A percentile compares a stretch with the other conserved stretches of the same genome.
Conservation (phyloP, 73 alveolate genomes). For the Symbiodinium natans region DNA sequence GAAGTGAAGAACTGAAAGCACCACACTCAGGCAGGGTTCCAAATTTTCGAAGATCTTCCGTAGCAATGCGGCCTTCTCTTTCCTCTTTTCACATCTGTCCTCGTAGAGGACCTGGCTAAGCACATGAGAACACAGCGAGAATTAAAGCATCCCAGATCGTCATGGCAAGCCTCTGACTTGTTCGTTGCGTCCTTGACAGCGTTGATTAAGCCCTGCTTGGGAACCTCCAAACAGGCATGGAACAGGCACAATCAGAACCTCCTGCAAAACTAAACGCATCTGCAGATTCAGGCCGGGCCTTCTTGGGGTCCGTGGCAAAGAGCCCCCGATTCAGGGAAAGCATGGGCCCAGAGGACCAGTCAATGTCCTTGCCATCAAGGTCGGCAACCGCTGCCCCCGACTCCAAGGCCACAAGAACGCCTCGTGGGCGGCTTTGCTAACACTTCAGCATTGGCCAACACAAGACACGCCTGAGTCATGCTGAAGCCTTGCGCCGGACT, state of each 20-base stretch:
- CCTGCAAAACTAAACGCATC: too few species aligned
- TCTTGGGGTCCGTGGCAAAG: constrained; percentile 60
- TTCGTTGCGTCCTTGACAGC: constrained; percentile 60
- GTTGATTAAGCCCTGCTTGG: constrained; percentile 42
- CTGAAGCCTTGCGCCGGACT: neutral
- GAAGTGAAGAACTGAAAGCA: too few species aligned
- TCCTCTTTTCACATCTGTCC: constrained; percentile 61
- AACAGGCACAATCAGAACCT: too few species aligned
- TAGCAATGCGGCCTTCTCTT: constrained; percentile 57
- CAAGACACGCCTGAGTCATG: neutral
- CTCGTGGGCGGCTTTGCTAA: too few species aligned
- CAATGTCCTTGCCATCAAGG: constrained; percentile 79
- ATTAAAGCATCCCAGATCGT: neutral
- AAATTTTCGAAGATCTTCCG: constrained; percentile 43
- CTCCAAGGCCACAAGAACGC: constrained; percentile 50
- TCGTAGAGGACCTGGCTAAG: constrained; percentile 24
- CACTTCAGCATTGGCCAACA: too few species aligned
- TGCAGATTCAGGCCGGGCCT: neutral
- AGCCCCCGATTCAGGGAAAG: constrained; percentile 62
- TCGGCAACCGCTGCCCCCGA: constrained; percentile 57
- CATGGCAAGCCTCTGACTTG: constrained; percentile 1
- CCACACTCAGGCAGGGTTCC: neutral
- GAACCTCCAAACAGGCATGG: constrained; percentile 20
- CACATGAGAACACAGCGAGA: neutral
- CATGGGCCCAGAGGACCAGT: constrained; percentile 65